Base-by-base conservation (phyloP, 225 moss, liverwort and hornwort species). In the Takakia lepidozioides region DNA sequence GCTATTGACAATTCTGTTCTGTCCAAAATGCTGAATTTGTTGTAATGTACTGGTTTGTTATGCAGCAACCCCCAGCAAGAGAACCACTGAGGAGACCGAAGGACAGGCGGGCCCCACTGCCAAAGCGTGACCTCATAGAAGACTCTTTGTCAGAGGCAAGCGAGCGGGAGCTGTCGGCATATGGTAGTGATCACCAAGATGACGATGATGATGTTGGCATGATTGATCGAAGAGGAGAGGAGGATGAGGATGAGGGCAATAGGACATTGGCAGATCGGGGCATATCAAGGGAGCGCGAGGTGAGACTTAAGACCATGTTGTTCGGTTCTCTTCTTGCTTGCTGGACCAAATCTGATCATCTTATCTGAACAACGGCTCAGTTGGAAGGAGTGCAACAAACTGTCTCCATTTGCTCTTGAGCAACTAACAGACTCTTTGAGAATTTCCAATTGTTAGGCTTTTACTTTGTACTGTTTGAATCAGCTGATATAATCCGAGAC, bases 171-270 rank as follows among this genome's bases (percentile, higher is more conserved):
- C 76, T 78, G 52, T 88, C 85, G 9, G 80, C 54, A 22, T 86
- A 76, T 40, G 93, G 84, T 48, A 84, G 83, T 58, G 93, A 93
- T 16, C 78, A 70, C 25, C 82, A 75, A 40, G 66, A 61, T 10
- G 67, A 55, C 1, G 88, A 83, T 4, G 88, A 78, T 51, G 54
- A 29, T 26, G 54, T 10, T 65, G 35, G 65, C 55, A 46, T 57
- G 56, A 54, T 68, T 46, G 55, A 72, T 62, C 67, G 80, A 58
- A 53, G 85, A 49, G 69, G 66, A 44, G 75, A 68, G 51, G 84
- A 83, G 9, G 80, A 83, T 24, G 87, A 80, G 38, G 85, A 87
- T 10, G 87, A 93, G 41, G 88, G 83, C 34, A 70, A 70, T 29
- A 78, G 58, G 55, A 78, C 78, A 62, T 76, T 75, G 59, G 73